These are phyloP conservation scores for Saturnispora diversa DNA, from an alignment of 805 yeast species.

Conservation along the genomic window DNA sequence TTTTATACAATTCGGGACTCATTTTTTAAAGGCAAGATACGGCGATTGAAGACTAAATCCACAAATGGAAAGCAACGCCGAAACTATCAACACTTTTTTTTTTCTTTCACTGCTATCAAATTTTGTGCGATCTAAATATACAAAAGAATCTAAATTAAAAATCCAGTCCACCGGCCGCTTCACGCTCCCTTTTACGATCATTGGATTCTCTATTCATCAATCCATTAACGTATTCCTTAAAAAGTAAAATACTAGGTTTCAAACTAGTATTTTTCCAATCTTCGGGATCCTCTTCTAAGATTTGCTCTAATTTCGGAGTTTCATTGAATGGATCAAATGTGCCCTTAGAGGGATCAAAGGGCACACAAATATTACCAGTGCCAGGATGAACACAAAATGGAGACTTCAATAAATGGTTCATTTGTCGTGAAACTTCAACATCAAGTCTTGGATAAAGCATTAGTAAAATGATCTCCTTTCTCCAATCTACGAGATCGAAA, in stretches of 20 bases:
- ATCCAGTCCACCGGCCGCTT: slow-evolving; percentile 1
- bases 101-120: no score
- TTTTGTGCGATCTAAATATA: no score
- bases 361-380: slow-evolving; percentile 93
- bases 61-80: slow-evolving; percentile 7
- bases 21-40: slow-evolving; percentile 5
- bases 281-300: slow-evolving; percentile 55
- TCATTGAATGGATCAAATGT: slow-evolving; percentile 64
- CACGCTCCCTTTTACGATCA: slow-evolving; percentile 4
- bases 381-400: slow-evolving; percentile 97
- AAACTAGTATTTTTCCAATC: slow-evolving; percentile 62
- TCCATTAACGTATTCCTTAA: slow-evolving; percentile 6
- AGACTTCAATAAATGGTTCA: slow-evolving; percentile 86
- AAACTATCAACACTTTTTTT: neutral
- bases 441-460: slow-evolving; percentile 88
- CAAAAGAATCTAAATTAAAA: no score
- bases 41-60: neutral
- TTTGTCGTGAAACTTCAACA: slow-evolving; percentile 82
- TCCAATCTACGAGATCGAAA: slow-evolving; percentile 50
- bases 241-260: slow-evolving; percentile 9
- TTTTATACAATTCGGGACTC: slow-evolving; percentile 3
- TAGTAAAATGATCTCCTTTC: slow-evolving; percentile 71
- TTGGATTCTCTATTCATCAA: slow-evolving; percentile 9
- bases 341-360: slow-evolving; percentile 46
- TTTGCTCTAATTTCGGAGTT: slow-evolving; percentile 65